These are phyloP conservation scores for Ogataea degrootiae DNA, from an alignment of 805 yeast species.

Conservation along the genomic window DNA sequence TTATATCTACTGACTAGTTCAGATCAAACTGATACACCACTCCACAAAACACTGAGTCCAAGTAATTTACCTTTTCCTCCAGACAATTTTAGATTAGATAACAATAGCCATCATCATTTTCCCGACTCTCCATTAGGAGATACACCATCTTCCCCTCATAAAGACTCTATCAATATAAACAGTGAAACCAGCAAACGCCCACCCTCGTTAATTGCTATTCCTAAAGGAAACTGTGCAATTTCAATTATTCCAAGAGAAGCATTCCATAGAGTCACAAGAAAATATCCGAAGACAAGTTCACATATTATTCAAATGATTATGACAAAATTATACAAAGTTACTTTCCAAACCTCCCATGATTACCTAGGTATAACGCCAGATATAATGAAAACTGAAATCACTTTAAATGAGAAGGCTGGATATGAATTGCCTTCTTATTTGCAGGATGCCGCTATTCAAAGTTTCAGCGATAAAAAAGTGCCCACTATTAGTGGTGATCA, in stretches of 20 bases:
- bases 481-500: too few species aligned
- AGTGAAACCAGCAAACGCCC: not conserved
- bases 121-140: constrained; percentile 7
- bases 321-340: constrained; percentile 81
- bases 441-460: constrained; percentile 36
- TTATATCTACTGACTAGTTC: constrained; percentile 54
- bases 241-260: constrained; percentile 89
- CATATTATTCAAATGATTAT: constrained; percentile 92
- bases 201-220: constrained; percentile 59
- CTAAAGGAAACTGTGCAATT: constrained; percentile 71
- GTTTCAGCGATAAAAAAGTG: constrained; percentile 1
- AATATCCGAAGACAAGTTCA: constrained; percentile 84
- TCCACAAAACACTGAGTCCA: not conserved
- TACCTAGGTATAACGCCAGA: constrained; percentile 83
- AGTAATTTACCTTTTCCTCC: constrained; percentile 10
- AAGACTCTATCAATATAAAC: not conserved
- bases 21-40: not conserved
- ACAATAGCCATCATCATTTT: constrained; percentile 3
- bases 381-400: constrained; percentile 69
- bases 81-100: constrained; percentile 15
- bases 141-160: not conserved
- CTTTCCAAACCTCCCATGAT: constrained; percentile 83
- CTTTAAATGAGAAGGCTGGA: constrained; percentile 47
- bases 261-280: constrained; percentile 62
- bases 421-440: constrained; percentile 61